Percentiles rank a stretch among this genome's conserved stretches.
Conservation (phyloP, 345 rosid species). For the Xanthoceras sorbifolium region DNA sequence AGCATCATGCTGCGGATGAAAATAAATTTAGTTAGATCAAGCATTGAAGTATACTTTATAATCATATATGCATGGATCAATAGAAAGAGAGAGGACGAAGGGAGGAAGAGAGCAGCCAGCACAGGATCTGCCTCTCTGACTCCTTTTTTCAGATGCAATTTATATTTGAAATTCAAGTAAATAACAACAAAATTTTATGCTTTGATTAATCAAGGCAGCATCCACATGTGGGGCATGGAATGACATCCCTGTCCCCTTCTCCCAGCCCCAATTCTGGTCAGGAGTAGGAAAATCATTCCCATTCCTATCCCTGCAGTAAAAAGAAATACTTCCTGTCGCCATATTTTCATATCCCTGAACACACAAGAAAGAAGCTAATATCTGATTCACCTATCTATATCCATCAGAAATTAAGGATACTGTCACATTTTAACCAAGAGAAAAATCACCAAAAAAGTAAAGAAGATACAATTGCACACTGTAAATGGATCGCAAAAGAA, state of each 20-base stretch:
- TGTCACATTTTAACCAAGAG: background rate
- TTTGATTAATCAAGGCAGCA: background rate
- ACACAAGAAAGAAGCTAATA: background rate
- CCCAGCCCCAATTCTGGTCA: background rate
- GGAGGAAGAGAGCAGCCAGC: background rate
- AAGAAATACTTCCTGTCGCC: background rate
- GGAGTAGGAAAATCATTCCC: too few relatives aligned
- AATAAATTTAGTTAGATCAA: conserved; percentile 15
- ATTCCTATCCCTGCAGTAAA: too few relatives aligned
- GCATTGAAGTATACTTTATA: background rate
- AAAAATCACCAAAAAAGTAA: background rate
- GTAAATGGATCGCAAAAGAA: background rate
- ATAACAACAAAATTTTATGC: background rate
- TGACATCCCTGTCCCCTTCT: background rate
- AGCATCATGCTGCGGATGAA: conserved; percentile 79
- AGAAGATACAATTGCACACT: background rate
- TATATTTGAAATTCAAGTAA: too few relatives aligned
- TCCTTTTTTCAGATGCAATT: background rate
- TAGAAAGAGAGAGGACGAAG: background rate
- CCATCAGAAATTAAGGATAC: background rate
- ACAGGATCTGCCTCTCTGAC: background rate
- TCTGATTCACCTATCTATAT: background rate
- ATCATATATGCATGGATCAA: background rate
- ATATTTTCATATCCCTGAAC: background rate
- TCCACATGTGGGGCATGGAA: background rate